Evolutionary conservation across 2,329 filamentous ascomycete species (phyloP), one percentile per base, ranked within the genome.

Genomic region (Lasiodiplodia citricola): DNA sequence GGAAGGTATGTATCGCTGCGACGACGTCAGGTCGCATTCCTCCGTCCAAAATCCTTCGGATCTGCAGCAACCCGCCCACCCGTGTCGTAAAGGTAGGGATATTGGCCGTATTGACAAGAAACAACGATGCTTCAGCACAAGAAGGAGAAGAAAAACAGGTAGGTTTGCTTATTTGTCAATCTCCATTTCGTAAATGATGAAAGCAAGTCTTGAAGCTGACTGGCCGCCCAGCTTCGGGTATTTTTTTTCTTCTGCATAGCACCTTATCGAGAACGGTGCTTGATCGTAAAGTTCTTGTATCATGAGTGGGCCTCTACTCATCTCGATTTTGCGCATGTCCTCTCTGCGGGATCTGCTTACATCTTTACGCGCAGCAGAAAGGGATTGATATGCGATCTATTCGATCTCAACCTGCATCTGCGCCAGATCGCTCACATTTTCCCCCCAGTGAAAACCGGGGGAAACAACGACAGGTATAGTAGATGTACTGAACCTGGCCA

Each of bases 321-420:
- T 25, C 44, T 21, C 44, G 44, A 47, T 47, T 11, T 21, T 10
- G 21, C 44, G 2, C 41, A 47, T 41, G 13, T 14, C 14, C 1
- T 10, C 38, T 41, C 14, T 41, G 38, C 38, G 38, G 16, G 41
- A 21, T 38, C 31, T 7, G 10, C 18, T 37, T 18, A 21, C 14
- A n/a, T 37, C 7, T 28, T 10, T 18, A 35, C 31, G 31, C 35
- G 41, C 18, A 6, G 21, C 44, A 21, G 18, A 41, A 13, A 11
- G 31, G 8, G 31, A 8, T 31, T 25, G 47, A 51, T 52, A 47
- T 37, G 18, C 60, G 44, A 63, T 47, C 25, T 52, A 38, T n/a
- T 63, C 31, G 60, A 52, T 64, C 60, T 31, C 37, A 44, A 13
- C 51, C 23, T 11, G 51, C 51, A 56, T 41, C 58, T 21, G 14